phyloP scores from a whole-genome alignment of 2,329 filamentous ascomycete species.

The Penicillium corylophilum region DNA sequence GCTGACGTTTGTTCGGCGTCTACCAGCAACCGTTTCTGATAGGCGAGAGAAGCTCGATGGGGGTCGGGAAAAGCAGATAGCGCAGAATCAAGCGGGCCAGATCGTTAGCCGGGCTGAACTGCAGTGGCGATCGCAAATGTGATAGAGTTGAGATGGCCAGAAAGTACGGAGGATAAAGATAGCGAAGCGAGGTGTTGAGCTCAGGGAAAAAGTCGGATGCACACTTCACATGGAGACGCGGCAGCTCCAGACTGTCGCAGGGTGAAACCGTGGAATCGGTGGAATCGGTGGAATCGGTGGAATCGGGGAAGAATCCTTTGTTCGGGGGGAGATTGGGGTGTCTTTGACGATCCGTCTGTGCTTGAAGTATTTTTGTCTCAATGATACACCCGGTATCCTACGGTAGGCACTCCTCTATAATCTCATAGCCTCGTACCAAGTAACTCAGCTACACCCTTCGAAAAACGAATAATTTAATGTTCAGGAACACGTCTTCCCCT shows the following conservation, averaged over 20 bases:
- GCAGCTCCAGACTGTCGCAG: not conserved
- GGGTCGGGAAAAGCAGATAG: conserved; percentile 3
- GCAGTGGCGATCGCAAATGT: conserved; percentile 11
- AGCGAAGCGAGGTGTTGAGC: not conserved
- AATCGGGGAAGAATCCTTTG: conserved; percentile 1
- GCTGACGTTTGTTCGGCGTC: conserved; percentile 31
- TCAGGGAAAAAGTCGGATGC: not conserved
- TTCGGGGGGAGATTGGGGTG: not conserved
- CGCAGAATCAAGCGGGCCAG: conserved; percentile 10
- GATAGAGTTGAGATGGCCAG: not conserved
- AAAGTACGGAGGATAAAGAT: too few species aligned
- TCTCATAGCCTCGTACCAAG: too few species aligned
- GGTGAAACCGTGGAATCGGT: conserved; percentile 8
- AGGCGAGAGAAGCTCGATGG: conserved; percentile 9
- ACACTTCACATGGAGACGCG: not conserved
- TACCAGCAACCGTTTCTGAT: conserved; percentile 19
- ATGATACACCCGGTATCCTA: too few species aligned
- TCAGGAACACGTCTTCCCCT: conserved; percentile 10
- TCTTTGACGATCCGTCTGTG: not conserved
- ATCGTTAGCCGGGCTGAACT: conserved; percentile 17
- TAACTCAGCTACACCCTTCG: too few species aligned
- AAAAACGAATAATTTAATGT: too few species aligned
- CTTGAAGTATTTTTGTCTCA: too few species aligned
- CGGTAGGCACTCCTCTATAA: too few species aligned
- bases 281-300: not conserved